Conservation (phyloP, 2,329 filamentous ascomycete genomes). For the Xylariaceae sp. region DNA sequence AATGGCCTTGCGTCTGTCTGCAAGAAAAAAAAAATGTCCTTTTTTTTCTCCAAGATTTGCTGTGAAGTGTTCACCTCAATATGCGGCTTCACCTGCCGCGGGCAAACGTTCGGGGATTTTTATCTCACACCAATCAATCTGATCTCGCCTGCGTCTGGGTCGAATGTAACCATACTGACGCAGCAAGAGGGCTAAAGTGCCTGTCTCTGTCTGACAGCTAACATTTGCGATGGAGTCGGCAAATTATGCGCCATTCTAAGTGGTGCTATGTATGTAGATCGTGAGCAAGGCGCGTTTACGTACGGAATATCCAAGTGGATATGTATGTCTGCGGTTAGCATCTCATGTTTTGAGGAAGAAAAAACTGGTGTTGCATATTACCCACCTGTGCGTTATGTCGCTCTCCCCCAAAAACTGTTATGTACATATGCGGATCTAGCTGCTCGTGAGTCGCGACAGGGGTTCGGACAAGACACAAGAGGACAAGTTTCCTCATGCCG, state of each 20-base stretch:
- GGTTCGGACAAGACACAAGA: not conserved
- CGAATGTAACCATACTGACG: not conserved
- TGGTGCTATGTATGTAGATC: not conserved
- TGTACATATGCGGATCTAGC: no score
- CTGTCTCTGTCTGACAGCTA: no score
- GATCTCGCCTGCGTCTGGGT: not conserved
- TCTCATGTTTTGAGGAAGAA: not conserved
- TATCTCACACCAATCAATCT: not conserved
- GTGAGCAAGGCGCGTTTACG: not conserved
- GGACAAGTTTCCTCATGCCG: slow-evolving; percentile 1
- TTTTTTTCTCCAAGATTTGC: no score
- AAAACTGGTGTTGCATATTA: not conserved
- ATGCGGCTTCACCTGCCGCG: not conserved
- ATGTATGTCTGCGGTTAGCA: not conserved
- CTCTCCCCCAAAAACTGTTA: no score
- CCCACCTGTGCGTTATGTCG: not conserved
- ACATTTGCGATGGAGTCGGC: no score
- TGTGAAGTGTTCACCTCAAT: not conserved
- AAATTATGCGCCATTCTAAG: no score
- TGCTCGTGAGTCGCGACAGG: not conserved
- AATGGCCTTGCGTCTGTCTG: no score
- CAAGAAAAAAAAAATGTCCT: no score
- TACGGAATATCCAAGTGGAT: not conserved
- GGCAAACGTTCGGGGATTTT: not conserved
- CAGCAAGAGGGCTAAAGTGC: no score